Conservation (phyloP, 768 basidiomycete species). For the Boletus vinaceobasis region DNA sequence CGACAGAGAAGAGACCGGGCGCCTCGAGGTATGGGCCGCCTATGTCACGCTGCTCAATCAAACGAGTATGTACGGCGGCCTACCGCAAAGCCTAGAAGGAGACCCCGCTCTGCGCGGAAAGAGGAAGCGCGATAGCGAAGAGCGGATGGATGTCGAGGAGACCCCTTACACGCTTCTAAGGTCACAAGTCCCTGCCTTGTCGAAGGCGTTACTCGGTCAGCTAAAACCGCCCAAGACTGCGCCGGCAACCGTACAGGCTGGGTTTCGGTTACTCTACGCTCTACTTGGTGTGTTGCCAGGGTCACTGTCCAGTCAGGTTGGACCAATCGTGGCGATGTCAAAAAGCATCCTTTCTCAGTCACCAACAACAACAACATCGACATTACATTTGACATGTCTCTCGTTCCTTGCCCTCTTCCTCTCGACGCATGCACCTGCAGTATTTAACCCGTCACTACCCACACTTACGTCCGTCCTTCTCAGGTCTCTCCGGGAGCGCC, state of each 20-base stretch:
- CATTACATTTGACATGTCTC: slow-evolving; percentile 78
- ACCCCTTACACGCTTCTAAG: slow-evolving; percentile 70
- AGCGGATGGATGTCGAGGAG: slow-evolving; percentile 71
- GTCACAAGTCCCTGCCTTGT: slow-evolving; percentile 70
- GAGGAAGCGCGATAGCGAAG: slow-evolving; percentile 74
- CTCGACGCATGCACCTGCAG: slow-evolving; percentile 54
- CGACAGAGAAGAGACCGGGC: slow-evolving; percentile 93
- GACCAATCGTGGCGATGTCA: slow-evolving; percentile 59
- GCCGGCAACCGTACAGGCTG: slow-evolving; percentile 76
- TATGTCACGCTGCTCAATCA: slow-evolving; percentile 81
- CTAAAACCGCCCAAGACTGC: slow-evolving; percentile 78
- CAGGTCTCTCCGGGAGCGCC: slow-evolving; percentile 71
- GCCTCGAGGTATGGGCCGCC: slow-evolving; percentile 88
- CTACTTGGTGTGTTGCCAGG: slow-evolving; percentile 81
- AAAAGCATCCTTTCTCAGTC: slow-evolving; percentile 64
- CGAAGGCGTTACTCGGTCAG: slow-evolving; percentile 82
- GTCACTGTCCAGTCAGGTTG: slow-evolving; percentile 67
- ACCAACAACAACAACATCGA: slow-evolving; percentile 72
- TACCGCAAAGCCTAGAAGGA: slow-evolving; percentile 49
- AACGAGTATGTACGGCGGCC: slow-evolving; percentile 74
- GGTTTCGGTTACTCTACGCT: slow-evolving; percentile 73
- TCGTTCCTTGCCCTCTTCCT: slow-evolving; percentile 87
- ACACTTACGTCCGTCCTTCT: slow-evolving; percentile 72
- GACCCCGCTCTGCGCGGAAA: slow-evolving; percentile 54
- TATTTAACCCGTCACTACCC: slow-evolving; percentile 59